Conservation (phyloP, 257 asterid species). For the Ajuga chamaepitys region DNA sequence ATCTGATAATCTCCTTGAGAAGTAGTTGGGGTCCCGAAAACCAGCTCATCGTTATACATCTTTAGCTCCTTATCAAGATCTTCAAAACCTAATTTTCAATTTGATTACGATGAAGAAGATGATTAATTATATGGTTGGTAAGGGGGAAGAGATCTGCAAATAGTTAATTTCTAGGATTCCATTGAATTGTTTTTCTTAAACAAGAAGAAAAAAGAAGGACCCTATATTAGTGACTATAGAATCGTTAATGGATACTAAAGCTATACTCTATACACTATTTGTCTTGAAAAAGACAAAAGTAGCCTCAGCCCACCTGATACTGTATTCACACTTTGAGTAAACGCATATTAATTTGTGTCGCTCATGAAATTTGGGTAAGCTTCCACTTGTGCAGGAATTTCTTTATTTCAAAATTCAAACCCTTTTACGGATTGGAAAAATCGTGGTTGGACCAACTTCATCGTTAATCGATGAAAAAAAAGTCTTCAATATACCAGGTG, state of each 20-base stretch:
- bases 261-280: too few species aligned
- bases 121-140: conserved; percentile 21
- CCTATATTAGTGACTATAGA: background rate
- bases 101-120: background rate
- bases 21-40: conserved; percentile 15
- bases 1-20: background rate
- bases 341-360: too few species aligned
- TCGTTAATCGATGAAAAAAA: too few species aligned
- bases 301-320: too few species aligned
- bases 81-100: background rate
- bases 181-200: background rate
- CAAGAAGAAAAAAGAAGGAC: background rate
- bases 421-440: too few species aligned
- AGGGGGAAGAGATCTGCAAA: conserved; percentile 18
- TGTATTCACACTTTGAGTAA: too few species aligned
- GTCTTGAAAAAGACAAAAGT: too few species aligned
- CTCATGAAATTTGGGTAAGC: too few species aligned
- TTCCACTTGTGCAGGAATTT: too few species aligned
- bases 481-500: too few species aligned
- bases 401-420: too few species aligned
- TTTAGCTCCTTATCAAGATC: background rate
- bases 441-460: too few species aligned
- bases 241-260: background rate
- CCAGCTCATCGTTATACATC: conserved; percentile 23
- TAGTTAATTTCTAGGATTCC: background rate